Evolutionary conservation across 192 early-diverging fungal genomes (phyloP), one percentile per base, ranked within the genome.

Genomic region (Rhizophagus sp.): DNA sequence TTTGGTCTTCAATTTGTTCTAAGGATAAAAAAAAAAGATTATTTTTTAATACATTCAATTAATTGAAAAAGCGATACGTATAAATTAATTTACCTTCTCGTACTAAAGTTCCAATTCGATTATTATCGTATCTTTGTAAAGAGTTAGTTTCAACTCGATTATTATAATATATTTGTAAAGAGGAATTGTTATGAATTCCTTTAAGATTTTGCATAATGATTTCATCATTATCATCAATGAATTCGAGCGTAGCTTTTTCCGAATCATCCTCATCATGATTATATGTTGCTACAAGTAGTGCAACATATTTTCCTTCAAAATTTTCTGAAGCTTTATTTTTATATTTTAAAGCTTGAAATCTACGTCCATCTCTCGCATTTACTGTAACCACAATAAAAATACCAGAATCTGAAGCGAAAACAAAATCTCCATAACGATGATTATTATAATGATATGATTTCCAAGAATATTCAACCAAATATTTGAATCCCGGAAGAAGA

Each of bases 401-500:
- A 24, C 68, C 68, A 70, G 2, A 41, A 70, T 70, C 68, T 41
- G 68, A 70, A 44, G 68, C 68, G 6, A 70, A 70, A 11, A 70
- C 33, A n/a, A 70, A 44, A 70, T 44, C 39, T 36, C 68, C 68
- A n/a, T 70, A 9, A 44, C 22, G 7, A 70, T 44, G 10, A n/a
- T 41, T 33, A n/a, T 4, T 10, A 22, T 41, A 9, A 2, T 70
- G 8, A 44, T 10, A 11, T 11, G 22, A 5, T n/a, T 25, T 7
- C 68, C 68, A 70, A n/a, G 33, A 33, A 70, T 41, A 44, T 41
- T n/a, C 22, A 70, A 39, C 25, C 17, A 70, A 41, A 70, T 70
- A 70, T 47, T 70, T 24, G 44, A 70, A 41, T 22, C 68, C 68
- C 0, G 68, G 68, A 70, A 70, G 33, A 70, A 25, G 44, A 5